Base-by-base conservation (phyloP, 768 basidiomycete genomes). In the Boletus coccyginus region DNA sequence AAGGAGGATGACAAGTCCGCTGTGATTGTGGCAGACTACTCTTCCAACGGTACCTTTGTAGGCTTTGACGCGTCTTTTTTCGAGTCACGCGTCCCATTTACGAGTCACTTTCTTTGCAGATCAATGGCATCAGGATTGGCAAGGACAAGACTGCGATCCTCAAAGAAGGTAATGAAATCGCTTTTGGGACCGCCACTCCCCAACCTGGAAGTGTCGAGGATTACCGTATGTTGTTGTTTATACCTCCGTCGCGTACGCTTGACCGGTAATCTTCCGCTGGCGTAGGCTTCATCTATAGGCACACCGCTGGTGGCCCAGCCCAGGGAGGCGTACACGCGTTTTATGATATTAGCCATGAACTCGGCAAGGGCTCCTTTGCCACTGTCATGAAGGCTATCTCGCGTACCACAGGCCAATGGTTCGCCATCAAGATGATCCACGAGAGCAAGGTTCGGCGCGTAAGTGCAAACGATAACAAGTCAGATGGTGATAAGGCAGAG, bases 281-380 rank as follows among this genome's bases (percentile, higher is more conserved):
- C 38, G 1, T 46, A 91, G 88, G 87, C 13, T 90, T 84, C 66
- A 82, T 92, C 49, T 92, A 84, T 66, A 83, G 88, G 11, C 83
- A 87, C 60, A 76, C 79, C 12, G 85, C 86, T 7, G 74, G 67
- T 31, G 78, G 81, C 0, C 72, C 74, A 14, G 75, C 81, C 0
- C 72, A 71, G 21, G 76, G 75, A 5, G 86, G 85, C 4, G 70
- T 92, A 11, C 82, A 86, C 65, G 80, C 80, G 1, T 73, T 76
- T 52, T 92, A 92, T 67, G 88, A 90, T 59, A 65, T 90, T 39
- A 76, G 78, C 33, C 69, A 75, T 49, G 87, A 90, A 69, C 82
- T 98, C 4, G 96, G 96, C 51, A 88, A 87, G 62, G 96, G 96
- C 10, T 86, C 92, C 3, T 98, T 97, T 67, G 96, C 94, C 5